Conservation (phyloP, 192 early-diverging fungal genomes). For the Mortierella claussenii region DNA sequence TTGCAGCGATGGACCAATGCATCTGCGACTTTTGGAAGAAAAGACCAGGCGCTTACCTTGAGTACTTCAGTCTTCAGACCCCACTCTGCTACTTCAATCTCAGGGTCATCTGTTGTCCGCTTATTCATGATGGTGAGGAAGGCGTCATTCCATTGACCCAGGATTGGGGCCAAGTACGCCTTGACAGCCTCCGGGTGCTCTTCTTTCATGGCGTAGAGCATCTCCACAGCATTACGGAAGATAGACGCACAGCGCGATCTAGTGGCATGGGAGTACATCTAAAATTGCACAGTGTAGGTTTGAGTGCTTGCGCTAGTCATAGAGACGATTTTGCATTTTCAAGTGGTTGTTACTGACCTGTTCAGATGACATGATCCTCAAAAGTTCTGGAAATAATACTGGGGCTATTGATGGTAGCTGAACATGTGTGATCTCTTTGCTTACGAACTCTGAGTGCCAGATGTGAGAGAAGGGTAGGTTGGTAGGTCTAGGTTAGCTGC, state of each 20-base stretch:
- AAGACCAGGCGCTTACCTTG: constrained; percentile 55
- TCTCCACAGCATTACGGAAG: constrained; percentile 85
- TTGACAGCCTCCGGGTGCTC: constrained; percentile 75
- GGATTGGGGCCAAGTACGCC: constrained; percentile 76
- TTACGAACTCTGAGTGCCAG: constrained; percentile 74
- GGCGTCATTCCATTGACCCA: constrained; percentile 78
- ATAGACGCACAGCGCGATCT: constrained; percentile 82
- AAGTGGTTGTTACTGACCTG: constrained; percentile 54
- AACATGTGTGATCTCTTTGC: constrained; percentile 83
- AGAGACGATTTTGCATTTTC: no score
- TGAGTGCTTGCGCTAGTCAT: no score
- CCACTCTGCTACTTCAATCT: constrained; percentile 63
- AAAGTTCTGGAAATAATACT: constrained; percentile 83
- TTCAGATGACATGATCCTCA: constrained; percentile 70
- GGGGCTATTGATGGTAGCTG: constrained; percentile 85
- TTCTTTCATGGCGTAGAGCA: constrained; percentile 78
- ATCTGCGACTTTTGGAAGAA: neutral
- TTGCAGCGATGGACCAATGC: no score
- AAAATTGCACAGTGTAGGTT: neutral
- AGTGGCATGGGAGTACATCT: constrained; percentile 70
- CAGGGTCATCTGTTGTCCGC: constrained; percentile 48
- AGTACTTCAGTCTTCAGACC: constrained; percentile 76
- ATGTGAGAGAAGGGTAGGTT: neutral
- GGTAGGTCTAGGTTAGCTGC: no score
- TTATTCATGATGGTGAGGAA: constrained; percentile 71